Base-by-base conservation (phyloP, 331 rosid species). In the Quercus phellos region DNA sequence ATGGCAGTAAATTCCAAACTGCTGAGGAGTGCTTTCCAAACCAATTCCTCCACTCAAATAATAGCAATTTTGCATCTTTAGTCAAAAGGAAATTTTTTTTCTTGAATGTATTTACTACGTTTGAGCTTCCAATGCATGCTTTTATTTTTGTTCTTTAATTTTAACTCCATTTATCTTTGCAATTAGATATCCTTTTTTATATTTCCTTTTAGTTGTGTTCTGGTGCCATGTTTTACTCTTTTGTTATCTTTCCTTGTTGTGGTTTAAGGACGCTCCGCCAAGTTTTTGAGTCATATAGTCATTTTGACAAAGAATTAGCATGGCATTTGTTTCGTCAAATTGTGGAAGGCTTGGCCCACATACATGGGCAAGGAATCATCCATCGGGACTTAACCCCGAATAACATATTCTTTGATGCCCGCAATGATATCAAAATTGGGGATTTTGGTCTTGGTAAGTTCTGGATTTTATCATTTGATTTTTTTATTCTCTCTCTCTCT, bases 401-500 rank as follows among this genome's bases (percentile, higher is more conserved):
- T 75, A 94, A 94, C 88, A 94, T 94, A 77, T 94, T 94, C 81
- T 94, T 94, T 87, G 97, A 92, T 90, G 97, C 99, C 10, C 95
- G 99, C 73, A 92, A 90, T 68, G 97, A 94, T 77, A 89, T 94
- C 74, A 94, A 94, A 87, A 94, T 94, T 72, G 99, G 99, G 73
- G 99, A 94, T 88, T 94, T 94, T 80, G 99, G 99, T 87, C 91
- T 94, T 34, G 99, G 99, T 92, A 87, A 87, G 94, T 78, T 89
- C 27, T 54, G 42, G 64, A 70, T 72, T 76, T 73, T 85, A 18
- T 54, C 60, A 51, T 77, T 43, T 76, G 53, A 53, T 50, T 58
- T 74, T 70, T 7, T 55, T 35, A 21, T 79, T 18, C 4, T 24
- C 59, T 73, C 46, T 64, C 55, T 80, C 34, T 5, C 42, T 38